Percentiles rank a stretch among this genome's conserved stretches.
These are phyloP conservation scores for Candida patagonica DNA, from an alignment of 805 yeast genomes.

Conservation along the genomic window DNA sequence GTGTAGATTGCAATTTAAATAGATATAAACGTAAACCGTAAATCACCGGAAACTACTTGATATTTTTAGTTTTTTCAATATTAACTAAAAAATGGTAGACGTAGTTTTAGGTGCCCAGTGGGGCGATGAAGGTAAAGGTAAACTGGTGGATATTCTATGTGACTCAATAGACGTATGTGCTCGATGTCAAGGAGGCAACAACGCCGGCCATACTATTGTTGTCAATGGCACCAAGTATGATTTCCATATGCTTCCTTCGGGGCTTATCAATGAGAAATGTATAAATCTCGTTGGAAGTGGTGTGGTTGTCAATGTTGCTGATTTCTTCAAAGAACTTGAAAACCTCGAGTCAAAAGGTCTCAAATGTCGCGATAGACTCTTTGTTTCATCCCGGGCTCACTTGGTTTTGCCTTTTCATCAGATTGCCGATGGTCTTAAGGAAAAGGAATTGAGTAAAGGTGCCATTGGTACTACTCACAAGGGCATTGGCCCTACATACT, in stretches of 20 bases:
- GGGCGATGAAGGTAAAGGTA: constrained; percentile 99
- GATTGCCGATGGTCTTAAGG: constrained; percentile 90
- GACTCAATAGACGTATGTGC: constrained; percentile 96
- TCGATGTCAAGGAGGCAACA: constrained; percentile 95
- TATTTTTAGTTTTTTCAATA: neutral
- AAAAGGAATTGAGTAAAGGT: constrained; percentile 81
- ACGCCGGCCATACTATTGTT: constrained; percentile 98
- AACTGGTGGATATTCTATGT: constrained; percentile 88
- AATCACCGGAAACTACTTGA: constrained; percentile 3
- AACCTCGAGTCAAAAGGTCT: constrained; percentile 77
- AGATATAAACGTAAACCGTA: no score
- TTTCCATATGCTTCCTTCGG: constrained; percentile 98
- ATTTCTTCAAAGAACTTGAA: constrained; percentile 80
- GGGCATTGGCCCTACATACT: constrained; percentile 97
- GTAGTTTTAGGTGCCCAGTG: constrained; percentile 98
- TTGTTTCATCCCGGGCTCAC: constrained; percentile 89
- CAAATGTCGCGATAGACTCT: constrained; percentile 60
- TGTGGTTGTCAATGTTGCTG: constrained; percentile 91
- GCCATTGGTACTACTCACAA: constrained; percentile 97
- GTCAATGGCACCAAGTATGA: constrained; percentile 84
- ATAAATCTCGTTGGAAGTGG: constrained; percentile 88
- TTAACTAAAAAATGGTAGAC: constrained; percentile 49
- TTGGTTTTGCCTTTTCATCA: constrained; percentile 97
- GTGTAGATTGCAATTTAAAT: constrained; percentile 1
- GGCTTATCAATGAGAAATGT: constrained; percentile 91